Conservation (phyloP, 108 stramenopile genomes). For the Nitzschia sp. region DNA sequence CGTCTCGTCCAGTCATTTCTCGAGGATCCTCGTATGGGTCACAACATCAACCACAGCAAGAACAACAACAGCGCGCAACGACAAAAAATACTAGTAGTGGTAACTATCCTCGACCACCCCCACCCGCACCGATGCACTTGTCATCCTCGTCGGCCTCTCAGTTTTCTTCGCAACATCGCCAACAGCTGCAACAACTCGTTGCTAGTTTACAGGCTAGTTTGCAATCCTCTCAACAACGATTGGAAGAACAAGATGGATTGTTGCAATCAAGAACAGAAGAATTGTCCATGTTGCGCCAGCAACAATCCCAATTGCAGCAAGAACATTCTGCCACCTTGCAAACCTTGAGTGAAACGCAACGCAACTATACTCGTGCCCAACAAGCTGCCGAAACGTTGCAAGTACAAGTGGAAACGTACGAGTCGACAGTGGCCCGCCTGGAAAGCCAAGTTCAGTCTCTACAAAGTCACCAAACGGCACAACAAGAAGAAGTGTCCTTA, state of each 20-base stretch:
- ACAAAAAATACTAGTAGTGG: neutral
- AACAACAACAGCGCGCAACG: neutral
- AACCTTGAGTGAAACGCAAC: constrained; percentile 4
- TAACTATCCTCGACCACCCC: constrained; percentile 2
- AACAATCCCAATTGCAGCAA: constrained; percentile 21
- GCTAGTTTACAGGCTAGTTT: constrained; percentile 30
- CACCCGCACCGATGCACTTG: neutral
- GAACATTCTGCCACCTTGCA: constrained; percentile 5
- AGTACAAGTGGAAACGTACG: constrained; percentile 18
- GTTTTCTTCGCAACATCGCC: constrained; percentile 14
- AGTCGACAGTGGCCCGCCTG: constrained; percentile 18
- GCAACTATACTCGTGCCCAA: constrained; percentile 4
- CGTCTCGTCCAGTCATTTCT: neutral
- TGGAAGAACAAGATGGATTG: constrained; percentile 35
- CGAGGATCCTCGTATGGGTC: constrained; percentile 3
- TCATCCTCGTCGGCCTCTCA: neutral
- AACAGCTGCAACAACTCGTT: constrained; percentile 28
- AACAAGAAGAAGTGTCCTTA: constrained; percentile 12
- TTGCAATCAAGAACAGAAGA: constrained; percentile 20
- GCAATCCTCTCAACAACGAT: constrained; percentile 31
- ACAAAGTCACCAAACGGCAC: constrained; percentile 16
- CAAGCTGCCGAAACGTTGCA: constrained; percentile 23
- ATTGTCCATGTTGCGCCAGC: neutral
- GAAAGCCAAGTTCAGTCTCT: constrained; percentile 16
- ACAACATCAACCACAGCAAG: constrained; percentile 10